phyloP scores from a whole-genome alignment of 2,329 filamentous ascomycete genomes.

The Aspergillus amoenus region DNA sequence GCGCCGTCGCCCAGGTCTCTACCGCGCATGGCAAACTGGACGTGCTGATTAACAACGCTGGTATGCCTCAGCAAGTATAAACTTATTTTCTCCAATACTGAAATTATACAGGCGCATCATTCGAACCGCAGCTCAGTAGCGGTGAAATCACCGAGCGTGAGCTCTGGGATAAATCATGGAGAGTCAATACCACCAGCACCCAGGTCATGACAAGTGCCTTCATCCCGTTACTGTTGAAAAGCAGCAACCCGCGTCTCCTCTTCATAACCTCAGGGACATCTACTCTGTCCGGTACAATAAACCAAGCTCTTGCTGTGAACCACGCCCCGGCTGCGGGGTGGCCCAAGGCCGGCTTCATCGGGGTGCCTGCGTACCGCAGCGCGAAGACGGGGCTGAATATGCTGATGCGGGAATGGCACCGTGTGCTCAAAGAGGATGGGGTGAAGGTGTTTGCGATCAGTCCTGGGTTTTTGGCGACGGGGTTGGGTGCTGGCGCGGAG shows the following conservation, averaged over 20 bases:
- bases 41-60: constrained; percentile 59
- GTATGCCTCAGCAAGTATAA: constrained; percentile 25
- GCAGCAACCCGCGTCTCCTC: constrained; percentile 43
- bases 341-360: constrained; percentile 29
- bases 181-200: constrained; percentile 52
- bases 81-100: background rate
- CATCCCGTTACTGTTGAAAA: constrained; percentile 51
- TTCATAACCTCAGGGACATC: constrained; percentile 51
- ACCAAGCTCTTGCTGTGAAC: background rate
- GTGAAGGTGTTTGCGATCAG: constrained; percentile 52
- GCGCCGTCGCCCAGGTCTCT: constrained; percentile 46
- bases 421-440: constrained; percentile 48
- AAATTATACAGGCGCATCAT: constrained; percentile 12
- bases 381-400: constrained; percentile 51
- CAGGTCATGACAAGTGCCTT: constrained; percentile 50
- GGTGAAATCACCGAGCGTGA: constrained; percentile 36
- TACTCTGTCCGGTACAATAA: constrained; percentile 25
- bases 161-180: constrained; percentile 48
- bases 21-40: constrained; percentile 49
- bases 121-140: constrained; percentile 28
- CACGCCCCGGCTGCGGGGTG: background rate
- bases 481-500: constrained; percentile 39
- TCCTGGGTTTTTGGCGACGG: constrained; percentile 52
- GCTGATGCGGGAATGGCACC: constrained; percentile 49
- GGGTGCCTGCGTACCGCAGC: constrained; percentile 38